phyloP scores from a whole-genome alignment of 768 basidiomycete species.

The Lactifluus pinguis region DNA sequence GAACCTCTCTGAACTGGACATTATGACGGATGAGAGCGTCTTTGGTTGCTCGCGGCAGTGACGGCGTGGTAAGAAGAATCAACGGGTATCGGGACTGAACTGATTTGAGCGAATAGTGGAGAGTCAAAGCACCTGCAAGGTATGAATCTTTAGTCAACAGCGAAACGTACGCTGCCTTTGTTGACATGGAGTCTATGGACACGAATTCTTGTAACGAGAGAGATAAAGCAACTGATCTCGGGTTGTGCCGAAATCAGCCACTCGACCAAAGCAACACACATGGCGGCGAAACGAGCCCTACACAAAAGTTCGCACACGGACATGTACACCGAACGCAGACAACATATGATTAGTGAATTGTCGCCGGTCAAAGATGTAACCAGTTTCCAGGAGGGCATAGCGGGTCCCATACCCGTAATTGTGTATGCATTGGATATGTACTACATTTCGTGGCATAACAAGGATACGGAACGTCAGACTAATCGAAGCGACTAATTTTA shows the following conservation, averaged over 20 bases:
- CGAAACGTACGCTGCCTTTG: constrained; percentile 59
- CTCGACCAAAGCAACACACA: too few species aligned
- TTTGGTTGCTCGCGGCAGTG: constrained; percentile 30
- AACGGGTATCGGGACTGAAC: constrained; percentile 41
- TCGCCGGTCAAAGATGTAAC: not conserved
- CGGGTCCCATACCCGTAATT: not conserved
- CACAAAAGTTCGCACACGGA: not conserved
- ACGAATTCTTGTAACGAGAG: not conserved
- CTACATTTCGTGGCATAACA: constrained; percentile 16
- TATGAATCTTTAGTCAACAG: constrained; percentile 62
- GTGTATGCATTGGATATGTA: constrained; percentile 9
- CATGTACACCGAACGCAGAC: not conserved
- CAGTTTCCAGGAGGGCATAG: not conserved
- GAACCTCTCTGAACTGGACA: constrained; percentile 51
- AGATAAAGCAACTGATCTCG: not conserved
- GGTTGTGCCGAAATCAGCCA: not conserved
- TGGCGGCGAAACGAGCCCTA: not conserved
- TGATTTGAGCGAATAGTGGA: constrained; percentile 39
- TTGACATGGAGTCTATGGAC: constrained; percentile 28
- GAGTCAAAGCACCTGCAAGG: constrained; percentile 46
- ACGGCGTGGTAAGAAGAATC: constrained; percentile 41
- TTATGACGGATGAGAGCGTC: constrained; percentile 42
- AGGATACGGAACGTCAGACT: constrained; percentile 2
- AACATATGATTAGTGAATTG: not conserved
- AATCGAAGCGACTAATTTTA: constrained; percentile 14